phyloP scores from a whole-genome alignment of 306 rosid genomes.

The Rosa rugosa region DNA sequence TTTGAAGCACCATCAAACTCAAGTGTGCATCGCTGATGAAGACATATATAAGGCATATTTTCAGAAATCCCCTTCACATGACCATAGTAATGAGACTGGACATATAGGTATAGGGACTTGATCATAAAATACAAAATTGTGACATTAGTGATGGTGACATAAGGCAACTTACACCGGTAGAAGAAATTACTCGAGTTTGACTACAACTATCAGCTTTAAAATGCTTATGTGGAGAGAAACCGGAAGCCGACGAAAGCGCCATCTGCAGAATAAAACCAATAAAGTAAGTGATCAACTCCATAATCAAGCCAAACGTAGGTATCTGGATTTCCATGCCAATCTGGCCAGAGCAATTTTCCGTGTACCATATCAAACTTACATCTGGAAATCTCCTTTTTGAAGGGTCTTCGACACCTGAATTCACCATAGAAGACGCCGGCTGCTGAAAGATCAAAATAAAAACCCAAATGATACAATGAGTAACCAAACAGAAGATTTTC shows the following conservation, averaged over 20 bases:
- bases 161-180: slow-evolving; percentile 48
- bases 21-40: slow-evolving; percentile 56
- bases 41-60: slow-evolving; percentile 11
- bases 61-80: neutral
- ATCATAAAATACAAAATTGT: neutral
- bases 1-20: slow-evolving; percentile 86
- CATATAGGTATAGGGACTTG: neutral
- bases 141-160: neutral
- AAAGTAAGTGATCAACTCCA: neutral
- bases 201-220: slow-evolving; percentile 13
- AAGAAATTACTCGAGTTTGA: slow-evolving; percentile 26
- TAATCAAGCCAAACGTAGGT: neutral
- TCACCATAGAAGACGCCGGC: slow-evolving; percentile 43
- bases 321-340: neutral
- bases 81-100: neutral
- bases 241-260: slow-evolving; percentile 27
- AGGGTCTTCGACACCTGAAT: slow-evolving; percentile 27
- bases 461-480: neutral
- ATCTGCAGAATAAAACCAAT: slow-evolving; percentile 24
- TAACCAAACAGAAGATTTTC: neutral
- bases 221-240: slow-evolving; percentile 20
- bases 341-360: neutral
- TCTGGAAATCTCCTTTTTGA: slow-evolving; percentile 36
- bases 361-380: slow-evolving; percentile 18
- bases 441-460: slow-evolving; percentile 48